Conservation (phyloP, 2,329 filamentous ascomycete species). For the Trichoderma sp. region DNA sequence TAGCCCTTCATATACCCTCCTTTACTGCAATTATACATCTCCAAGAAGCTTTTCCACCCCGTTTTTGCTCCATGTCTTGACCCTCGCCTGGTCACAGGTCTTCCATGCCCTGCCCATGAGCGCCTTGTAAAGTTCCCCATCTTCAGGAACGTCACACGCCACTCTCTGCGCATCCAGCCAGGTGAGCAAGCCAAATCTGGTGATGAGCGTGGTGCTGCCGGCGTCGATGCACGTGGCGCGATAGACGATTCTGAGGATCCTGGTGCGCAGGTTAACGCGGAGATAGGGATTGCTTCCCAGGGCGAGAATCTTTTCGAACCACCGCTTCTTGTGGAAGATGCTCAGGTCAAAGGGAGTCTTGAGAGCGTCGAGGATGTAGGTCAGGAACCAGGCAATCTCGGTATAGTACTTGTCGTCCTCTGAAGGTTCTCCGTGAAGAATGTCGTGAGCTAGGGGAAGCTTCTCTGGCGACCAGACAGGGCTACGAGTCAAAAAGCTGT, state of each 20-base stretch:
- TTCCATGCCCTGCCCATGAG: constrained; percentile 62
- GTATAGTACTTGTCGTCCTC: constrained; percentile 72
- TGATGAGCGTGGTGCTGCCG: constrained; percentile 79
- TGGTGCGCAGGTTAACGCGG: constrained; percentile 58
- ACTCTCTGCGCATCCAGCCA: constrained; percentile 70
- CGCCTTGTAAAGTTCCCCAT: constrained; percentile 52
- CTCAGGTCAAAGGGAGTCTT: constrained; percentile 60
- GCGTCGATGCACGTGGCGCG: constrained; percentile 67
- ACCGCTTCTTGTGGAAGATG: constrained; percentile 60
- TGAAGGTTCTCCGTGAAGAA: constrained; percentile 66
- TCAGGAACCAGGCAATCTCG: constrained; percentile 74
- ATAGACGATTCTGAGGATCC: constrained; percentile 63
- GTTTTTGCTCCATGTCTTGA: constrained; percentile 66
- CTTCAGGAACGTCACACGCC: constrained; percentile 44
- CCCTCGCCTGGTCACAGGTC: constrained; percentile 66
- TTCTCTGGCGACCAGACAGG: constrained; percentile 75
- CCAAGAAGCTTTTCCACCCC: constrained; percentile 40
- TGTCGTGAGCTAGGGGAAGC: constrained; percentile 68
- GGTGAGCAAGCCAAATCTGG: constrained; percentile 70
- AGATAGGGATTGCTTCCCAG: constrained; percentile 69
- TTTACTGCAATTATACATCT: background rate
- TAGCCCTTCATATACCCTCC: constrained; percentile 26
- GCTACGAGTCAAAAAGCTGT: constrained; percentile 75
- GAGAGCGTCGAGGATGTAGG: constrained; percentile 69
- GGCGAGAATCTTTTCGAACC: constrained; percentile 75